Conservation (phyloP, 176 grass and related monocot species). For the Oryza punctata region DNA sequence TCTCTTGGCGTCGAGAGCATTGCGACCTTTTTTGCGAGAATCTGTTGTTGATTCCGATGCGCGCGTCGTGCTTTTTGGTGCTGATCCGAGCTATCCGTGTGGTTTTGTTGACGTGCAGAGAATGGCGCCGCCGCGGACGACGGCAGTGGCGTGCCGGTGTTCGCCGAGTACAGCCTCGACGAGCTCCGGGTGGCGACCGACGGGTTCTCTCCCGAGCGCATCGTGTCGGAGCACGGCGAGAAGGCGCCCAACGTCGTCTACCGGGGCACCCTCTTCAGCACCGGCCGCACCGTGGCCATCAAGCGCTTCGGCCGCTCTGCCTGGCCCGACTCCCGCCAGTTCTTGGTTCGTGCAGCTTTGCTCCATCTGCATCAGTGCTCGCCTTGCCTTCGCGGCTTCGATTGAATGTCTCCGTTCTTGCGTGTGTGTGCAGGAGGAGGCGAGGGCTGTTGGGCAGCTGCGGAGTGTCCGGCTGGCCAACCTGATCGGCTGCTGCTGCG, state of each 20-base stretch:
- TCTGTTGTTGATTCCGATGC: slow-evolving; percentile 11
- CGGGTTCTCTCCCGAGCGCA: slow-evolving; percentile 75
- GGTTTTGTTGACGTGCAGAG: slow-evolving; percentile 16
- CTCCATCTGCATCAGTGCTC: neutral
- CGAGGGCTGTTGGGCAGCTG: slow-evolving; percentile 72
- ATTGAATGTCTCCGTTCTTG: neutral
- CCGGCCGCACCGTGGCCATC: slow-evolving; percentile 60
- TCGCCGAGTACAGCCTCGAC: slow-evolving; percentile 74
- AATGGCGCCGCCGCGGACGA: slow-evolving; percentile 44
- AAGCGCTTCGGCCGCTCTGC: slow-evolving; percentile 70
- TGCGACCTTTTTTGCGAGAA: neutral
- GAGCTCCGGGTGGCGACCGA: slow-evolving; percentile 74
- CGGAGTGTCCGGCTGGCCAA: slow-evolving; percentile 69
- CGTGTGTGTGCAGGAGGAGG: slow-evolving; percentile 64
- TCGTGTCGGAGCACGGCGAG: slow-evolving; percentile 89
- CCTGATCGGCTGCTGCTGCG: slow-evolving; percentile 77
- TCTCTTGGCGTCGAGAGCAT: slow-evolving; percentile 1
- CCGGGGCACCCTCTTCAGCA: slow-evolving; percentile 69
- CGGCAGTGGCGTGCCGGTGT: slow-evolving; percentile 43
- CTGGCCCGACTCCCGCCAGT: slow-evolving; percentile 80
- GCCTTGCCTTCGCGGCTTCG: neutral
- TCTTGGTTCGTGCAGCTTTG: slow-evolving; percentile 52
- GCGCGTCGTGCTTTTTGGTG: neutral
- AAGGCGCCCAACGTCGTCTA: slow-evolving; percentile 93
- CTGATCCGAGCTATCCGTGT: slow-evolving; percentile 21